phyloP scores from a whole-genome alignment of 1,284 basidiomycete species.

The Tremellales sp. region DNA sequence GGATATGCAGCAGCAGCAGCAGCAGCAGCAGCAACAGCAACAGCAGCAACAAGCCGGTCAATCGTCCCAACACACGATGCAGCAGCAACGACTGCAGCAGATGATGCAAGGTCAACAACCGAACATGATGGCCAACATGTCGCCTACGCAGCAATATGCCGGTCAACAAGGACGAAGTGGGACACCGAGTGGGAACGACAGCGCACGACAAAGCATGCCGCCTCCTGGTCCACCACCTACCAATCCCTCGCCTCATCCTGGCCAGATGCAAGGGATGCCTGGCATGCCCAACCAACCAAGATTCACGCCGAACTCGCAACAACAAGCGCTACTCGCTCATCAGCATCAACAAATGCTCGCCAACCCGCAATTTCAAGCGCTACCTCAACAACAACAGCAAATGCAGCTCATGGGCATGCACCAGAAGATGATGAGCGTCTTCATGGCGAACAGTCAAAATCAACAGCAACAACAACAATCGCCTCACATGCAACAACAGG shows the following conservation, averaged over 20 bases:
- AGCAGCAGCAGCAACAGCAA: slow-evolving; percentile 18
- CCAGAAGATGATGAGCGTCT: slow-evolving; percentile 22
- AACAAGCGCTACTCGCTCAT: slow-evolving; percentile 4
- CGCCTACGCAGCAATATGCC: slow-evolving; percentile 13
- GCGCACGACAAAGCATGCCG: slow-evolving; percentile 12
- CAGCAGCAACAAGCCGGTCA: not conserved
- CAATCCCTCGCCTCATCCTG: slow-evolving; percentile 9
- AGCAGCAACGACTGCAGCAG: slow-evolving; percentile 11
- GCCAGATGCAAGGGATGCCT: not conserved
- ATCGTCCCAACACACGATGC: slow-evolving; percentile 10
- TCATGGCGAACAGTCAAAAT: slow-evolving; percentile 19
- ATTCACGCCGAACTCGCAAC: slow-evolving; percentile 3
- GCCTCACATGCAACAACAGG: slow-evolving; percentile 5
- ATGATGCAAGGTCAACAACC: slow-evolving; percentile 9
- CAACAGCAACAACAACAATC: not conserved
- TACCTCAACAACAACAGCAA: slow-evolving; percentile 36
- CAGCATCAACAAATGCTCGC: slow-evolving; percentile 28
- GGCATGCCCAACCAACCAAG: not conserved
- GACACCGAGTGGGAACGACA: slow-evolving; percentile 10
- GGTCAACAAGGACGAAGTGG: slow-evolving; percentile 14
- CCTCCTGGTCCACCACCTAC: slow-evolving; percentile 15
- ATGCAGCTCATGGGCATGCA: slow-evolving; percentile 31
- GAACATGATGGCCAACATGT: slow-evolving; percentile 10
- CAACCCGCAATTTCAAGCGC: slow-evolving; percentile 24
- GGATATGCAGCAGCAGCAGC: slow-evolving; percentile 19